Percentiles rank a stretch among this genome's conserved stretches.
Evolutionary conservation across 2,329 filamentous ascomycete genomes (phyloP).

Genomic region (Grosmannia huntii): DNA sequence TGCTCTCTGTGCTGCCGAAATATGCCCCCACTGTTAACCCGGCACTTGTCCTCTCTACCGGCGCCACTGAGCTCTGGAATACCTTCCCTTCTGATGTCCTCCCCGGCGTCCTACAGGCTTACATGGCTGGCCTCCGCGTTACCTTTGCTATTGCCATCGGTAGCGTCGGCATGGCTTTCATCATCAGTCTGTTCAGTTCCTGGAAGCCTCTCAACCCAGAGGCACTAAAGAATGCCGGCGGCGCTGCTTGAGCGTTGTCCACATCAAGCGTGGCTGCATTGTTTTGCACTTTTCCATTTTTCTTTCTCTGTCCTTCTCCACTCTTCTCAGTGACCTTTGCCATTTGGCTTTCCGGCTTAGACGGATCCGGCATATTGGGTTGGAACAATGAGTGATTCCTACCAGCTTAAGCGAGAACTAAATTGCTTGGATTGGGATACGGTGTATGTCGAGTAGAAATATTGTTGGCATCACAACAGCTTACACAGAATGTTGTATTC

Average conservation of each 20-base stretch:
- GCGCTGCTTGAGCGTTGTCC: slow-evolving; percentile 4
- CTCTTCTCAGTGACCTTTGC: too few species aligned
- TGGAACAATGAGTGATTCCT: too few species aligned
- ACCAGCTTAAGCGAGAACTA: too few species aligned
- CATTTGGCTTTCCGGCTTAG: too few species aligned
- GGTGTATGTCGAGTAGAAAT: too few species aligned
- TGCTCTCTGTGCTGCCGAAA: slow-evolving; percentile 17
- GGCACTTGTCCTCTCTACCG: slow-evolving; percentile 18
- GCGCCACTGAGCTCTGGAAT: slow-evolving; percentile 36
- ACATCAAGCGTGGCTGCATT: background rate
- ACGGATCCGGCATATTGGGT: too few species aligned
- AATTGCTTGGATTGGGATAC: too few species aligned
- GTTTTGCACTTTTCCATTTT: background rate
- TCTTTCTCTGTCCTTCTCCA: background rate
- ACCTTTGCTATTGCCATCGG: slow-evolving; percentile 13
- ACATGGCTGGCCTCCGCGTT: slow-evolving; percentile 32
- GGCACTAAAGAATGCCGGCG: slow-evolving; percentile 7
- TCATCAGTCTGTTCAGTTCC: slow-evolving; percentile 16
- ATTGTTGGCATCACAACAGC: too few species aligned
- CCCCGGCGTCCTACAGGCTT: slow-evolving; percentile 37
- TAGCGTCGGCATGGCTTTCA: slow-evolving; percentile 13
- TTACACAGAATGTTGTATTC: too few species aligned
- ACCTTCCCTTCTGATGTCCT: slow-evolving; percentile 32
- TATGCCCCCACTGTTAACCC: slow-evolving; percentile 8
- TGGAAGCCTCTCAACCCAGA: slow-evolving; percentile 9